These are phyloP conservation scores for Lanmaoa rubissima DNA, from an alignment of 768 basidiomycete species.

Conservation along the genomic window DNA sequence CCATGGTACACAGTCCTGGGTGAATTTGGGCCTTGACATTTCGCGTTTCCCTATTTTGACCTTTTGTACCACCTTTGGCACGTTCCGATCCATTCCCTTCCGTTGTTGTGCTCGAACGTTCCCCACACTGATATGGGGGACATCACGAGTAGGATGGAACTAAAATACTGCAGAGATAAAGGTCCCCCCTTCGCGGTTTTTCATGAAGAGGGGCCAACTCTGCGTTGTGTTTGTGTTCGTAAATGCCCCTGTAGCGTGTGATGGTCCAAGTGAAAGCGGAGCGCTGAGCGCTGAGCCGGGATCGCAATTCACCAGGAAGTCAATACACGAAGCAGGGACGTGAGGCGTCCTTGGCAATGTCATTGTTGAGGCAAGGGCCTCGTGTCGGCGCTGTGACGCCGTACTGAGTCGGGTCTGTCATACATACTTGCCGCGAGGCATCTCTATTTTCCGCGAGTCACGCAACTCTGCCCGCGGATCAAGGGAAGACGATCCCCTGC, in stretches of 20 bases:
- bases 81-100: not conserved
- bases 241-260: not conserved
- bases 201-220: not conserved
- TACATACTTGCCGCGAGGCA: too few species aligned
- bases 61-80: not conserved
- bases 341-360: not conserved
- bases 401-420: too few species aligned
- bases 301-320: not conserved
- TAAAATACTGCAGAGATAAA: not conserved
- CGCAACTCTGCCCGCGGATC: conserved; percentile 9
- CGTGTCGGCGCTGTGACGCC: too few species aligned
- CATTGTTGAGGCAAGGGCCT: not conserved
- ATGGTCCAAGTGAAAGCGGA: not conserved
- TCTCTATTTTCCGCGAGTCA: not conserved
- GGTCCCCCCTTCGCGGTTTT: not conserved
- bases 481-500: not conserved
- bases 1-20: not conserved
- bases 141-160: not conserved
- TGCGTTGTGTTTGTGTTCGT: not conserved
- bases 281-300: not conserved
- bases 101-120: not conserved
- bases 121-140: not conserved
- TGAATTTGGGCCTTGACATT: not conserved
- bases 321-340: too few species aligned
- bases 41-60: not conserved